Evolutionary conservation across 2,329 filamentous ascomycete genomes (phyloP).

Genomic region (Fusarium austroafricanum): DNA sequence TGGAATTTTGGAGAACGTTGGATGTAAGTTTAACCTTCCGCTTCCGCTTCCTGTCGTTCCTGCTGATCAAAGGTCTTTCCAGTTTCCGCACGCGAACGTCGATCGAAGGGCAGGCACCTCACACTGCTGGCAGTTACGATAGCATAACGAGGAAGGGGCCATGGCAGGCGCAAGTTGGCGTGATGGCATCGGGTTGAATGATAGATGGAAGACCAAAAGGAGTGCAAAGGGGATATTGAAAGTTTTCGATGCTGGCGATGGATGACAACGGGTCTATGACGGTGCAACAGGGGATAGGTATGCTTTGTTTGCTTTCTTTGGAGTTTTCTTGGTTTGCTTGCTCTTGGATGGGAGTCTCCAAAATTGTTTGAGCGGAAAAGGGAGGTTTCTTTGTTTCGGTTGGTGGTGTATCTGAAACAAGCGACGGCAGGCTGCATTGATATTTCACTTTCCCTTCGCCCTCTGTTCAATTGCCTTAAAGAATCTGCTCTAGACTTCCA

Average conservation of each 20-base stretch:
- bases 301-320: not conserved
- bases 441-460: conserved; percentile 1
- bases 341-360: not conserved
- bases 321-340: not conserved
- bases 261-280: not conserved
- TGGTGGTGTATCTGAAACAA: conserved; percentile 18
- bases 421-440: not conserved
- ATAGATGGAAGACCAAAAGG: conserved; percentile 6
- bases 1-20: not conserved
- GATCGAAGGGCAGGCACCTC: conserved; percentile 2
- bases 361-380: conserved; percentile 10
- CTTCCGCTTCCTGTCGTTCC: not conserved
- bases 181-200: conserved; percentile 6
- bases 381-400: not conserved
- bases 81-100: not conserved
- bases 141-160: not conserved
- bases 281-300: not conserved
- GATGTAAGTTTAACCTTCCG: not conserved
- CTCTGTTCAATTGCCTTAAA: not conserved
- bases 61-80: not conserved
- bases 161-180: not conserved
- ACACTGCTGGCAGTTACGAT: conserved; percentile 5
- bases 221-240: not conserved
- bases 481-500: not conserved
- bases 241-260: not conserved